These are phyloP conservation scores for Macrophomina phaseolina DNA, from an alignment of 2,329 filamentous ascomycete species.

Conservation along the genomic window DNA sequence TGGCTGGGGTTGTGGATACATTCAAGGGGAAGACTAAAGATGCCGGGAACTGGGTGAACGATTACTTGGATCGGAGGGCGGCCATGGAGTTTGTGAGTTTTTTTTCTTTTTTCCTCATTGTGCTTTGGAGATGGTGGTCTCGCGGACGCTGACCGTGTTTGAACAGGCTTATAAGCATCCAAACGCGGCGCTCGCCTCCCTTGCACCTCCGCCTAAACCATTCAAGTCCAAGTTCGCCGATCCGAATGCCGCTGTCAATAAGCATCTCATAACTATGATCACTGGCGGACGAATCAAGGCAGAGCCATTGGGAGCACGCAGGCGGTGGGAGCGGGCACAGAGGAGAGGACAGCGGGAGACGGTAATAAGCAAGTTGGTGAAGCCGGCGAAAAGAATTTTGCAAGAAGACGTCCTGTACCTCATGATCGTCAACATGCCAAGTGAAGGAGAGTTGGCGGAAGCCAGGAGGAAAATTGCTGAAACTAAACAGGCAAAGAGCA, in stretches of 20 bases:
- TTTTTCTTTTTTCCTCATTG: too few species aligned
- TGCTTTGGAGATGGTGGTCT: too few species aligned
- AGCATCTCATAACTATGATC: conserved; percentile 22
- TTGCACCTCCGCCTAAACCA: background rate
- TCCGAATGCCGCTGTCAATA: conserved; percentile 24
- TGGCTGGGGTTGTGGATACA: background rate
- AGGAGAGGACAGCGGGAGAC: conserved; percentile 10
- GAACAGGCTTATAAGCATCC: background rate
- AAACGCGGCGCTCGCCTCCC: background rate
- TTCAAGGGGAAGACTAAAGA: background rate
- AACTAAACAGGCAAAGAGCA: background rate
- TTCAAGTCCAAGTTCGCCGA: conserved; percentile 18
- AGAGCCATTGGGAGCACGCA: background rate
- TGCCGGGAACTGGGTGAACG: background rate
- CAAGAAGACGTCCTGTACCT: conserved; percentile 31
- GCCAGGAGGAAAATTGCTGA: conserved; percentile 17
- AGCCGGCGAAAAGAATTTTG: conserved; percentile 23
- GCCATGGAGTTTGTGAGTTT: background rate
- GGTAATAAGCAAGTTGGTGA: conserved; percentile 4
- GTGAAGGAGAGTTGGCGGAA: conserved; percentile 26
- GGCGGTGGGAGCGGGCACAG: background rate
- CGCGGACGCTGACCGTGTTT: too few species aligned
- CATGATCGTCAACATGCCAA: conserved; percentile 32
- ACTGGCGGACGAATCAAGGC: conserved; percentile 16
- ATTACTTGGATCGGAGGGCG: background rate